Base-by-base conservation (phyloP, 2,329 filamentous ascomycete genomes). In the Capronia americana region DNA sequence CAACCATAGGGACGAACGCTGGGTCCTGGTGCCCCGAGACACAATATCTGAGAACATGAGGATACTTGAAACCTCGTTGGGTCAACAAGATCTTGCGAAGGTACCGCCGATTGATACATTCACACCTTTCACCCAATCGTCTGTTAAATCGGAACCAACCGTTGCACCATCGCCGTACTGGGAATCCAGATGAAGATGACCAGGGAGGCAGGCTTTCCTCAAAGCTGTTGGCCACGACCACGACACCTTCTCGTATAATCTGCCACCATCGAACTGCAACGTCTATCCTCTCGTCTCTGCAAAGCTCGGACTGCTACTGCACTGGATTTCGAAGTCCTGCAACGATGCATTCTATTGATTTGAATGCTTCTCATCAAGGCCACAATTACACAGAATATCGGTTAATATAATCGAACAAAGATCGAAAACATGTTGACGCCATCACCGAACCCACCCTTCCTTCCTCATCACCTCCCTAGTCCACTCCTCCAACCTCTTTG, bases 401-500 rank as follows among this genome's bases (percentile, higher is more conserved):
- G 12, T 34, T 11, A 34, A 34, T 34, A 34, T 12, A 12, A 3
- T 34, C 32, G 32, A 34, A 34, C 32, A 34, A 34, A 12, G 11
- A 34, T 12, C 32, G 2, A 34, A 12, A 4, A 2, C 11, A 48
- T n/a, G 20, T 57, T 32, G 30, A 57, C 54, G 12, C 54, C 23
- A 23, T 60, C 26, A 60, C 26, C 1, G 23, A 51, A 60, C 41
- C 48, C 48, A 53, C 17, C 34, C 51, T 56, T 57, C 51, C 24
- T 34, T 63, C 60, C 26, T 56, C 60, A 63, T 63, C n/a, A 12
- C 34, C 34, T 63, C 68, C 64, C 81, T 79, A 6, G 79, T 79
- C 80, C 80, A 82, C 51, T 80, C 78, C 79, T 79, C 81, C 41
- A 82, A 72, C 61, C 64, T 72, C 51, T 68, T 72, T 1, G 74